These are phyloP conservation scores for Acaromyces ingoldii DNA, from an alignment of 1,284 basidiomycete species.

Conservation along the genomic window DNA sequence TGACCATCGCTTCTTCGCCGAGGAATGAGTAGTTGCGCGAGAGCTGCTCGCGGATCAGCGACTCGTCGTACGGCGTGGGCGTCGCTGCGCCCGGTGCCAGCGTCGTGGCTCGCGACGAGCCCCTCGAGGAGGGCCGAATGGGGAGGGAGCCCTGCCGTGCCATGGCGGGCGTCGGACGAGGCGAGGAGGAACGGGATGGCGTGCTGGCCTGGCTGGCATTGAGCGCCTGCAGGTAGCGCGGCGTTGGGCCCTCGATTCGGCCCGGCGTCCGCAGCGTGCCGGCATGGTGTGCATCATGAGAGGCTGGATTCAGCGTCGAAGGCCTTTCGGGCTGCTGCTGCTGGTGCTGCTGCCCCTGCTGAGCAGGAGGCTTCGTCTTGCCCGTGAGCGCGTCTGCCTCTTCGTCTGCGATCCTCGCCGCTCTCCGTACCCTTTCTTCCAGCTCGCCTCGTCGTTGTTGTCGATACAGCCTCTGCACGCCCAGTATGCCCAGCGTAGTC, in stretches of 20 bases:
- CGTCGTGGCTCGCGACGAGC: neutral
- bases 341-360: neutral
- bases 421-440: conserved; percentile 20
- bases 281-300: neutral
- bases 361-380: neutral
- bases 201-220: conserved; percentile 17
- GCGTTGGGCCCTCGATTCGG: conserved; percentile 16
- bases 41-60: conserved; percentile 61
- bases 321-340: neutral
- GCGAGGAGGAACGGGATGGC: conserved; percentile 19
- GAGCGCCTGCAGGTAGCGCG: conserved; percentile 28
- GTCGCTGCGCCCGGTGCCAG: neutral
- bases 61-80: conserved; percentile 42
- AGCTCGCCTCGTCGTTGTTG: conserved; percentile 25
- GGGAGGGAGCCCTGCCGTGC: neutral
- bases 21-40: conserved; percentile 93
- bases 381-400: neutral
- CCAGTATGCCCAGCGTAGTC: conserved; percentile 29
- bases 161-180: neutral
- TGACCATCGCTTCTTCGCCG: conserved; percentile 79
- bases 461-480: conserved; percentile 25
- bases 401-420: conserved; percentile 17
- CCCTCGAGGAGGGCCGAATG: neutral
- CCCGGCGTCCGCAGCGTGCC: neutral
- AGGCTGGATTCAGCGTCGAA: neutral